Evolutionary conservation across 805 yeast species (phyloP).

Genomic region (Teunomyces cretensis): DNA sequence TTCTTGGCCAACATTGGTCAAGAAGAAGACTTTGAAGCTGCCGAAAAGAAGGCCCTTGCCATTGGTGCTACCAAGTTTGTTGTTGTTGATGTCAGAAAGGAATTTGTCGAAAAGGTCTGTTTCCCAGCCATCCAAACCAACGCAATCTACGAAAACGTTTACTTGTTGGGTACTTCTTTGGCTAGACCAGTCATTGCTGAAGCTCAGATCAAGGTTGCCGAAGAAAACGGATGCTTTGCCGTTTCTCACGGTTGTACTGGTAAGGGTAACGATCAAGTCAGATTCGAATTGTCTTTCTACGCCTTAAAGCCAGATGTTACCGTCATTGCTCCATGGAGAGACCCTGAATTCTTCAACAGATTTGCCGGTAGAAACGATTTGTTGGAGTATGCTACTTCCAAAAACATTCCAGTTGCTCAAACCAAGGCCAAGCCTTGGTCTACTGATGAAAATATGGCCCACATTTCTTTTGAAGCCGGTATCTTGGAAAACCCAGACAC

Average conservation of each 20-base stretch:
- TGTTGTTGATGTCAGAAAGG: conserved; percentile 90
- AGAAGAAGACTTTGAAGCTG: conserved; percentile 98
- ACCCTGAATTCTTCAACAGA: conserved; percentile 89
- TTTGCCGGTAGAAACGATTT: conserved; percentile 98
- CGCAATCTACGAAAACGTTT: conserved; percentile 97
- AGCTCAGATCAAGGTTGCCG: conserved; percentile 97
- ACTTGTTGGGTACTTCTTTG: conserved; percentile 92
- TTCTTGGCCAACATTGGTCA: conserved; percentile 99
- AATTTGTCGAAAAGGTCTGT: conserved; percentile 89
- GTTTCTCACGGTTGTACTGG: conserved; percentile 99
- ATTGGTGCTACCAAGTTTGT: conserved; percentile 97
- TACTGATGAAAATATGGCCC: conserved; percentile 98
- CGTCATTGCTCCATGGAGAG: conserved; percentile 99
- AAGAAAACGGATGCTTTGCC: conserved; percentile 96
- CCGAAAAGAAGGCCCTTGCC: conserved; percentile 91
- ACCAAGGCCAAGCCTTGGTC: conserved; percentile 99
- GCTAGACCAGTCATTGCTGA: conserved; percentile 99
- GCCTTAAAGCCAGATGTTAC: conserved; percentile 96
- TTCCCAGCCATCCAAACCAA: conserved; percentile 97
- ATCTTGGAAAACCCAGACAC: conserved; percentile 97
- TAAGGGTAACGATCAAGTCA: conserved; percentile 98
- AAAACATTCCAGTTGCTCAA: conserved; percentile 92
- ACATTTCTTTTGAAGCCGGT: conserved; percentile 99
- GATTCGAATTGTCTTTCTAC: conserved; percentile 95
- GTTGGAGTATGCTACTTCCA: conserved; percentile 88